Percentiles rank a stretch among this genome's conserved stretches.
Conservation (phyloP, 805 yeast species). For the Wickerhamomyces tratensis region DNA sequence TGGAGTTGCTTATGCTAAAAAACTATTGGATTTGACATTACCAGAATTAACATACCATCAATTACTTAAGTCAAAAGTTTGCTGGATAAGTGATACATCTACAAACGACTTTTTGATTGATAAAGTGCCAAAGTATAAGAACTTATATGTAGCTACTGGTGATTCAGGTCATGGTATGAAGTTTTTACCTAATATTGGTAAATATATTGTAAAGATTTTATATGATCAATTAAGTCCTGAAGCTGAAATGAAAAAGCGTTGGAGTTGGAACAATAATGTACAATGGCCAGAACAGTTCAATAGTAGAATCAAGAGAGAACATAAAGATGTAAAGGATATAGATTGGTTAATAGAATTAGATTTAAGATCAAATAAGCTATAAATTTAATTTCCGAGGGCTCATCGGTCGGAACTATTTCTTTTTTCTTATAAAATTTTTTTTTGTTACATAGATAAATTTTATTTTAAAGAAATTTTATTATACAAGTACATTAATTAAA, state of each 20-base stretch:
- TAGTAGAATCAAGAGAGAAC: slow-evolving; percentile 10
- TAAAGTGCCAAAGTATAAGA: slow-evolving; percentile 21
- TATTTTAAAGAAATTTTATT: no score
- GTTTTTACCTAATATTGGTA: slow-evolving; percentile 36
- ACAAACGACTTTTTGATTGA: slow-evolving; percentile 33
- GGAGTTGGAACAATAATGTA: slow-evolving; percentile 23
- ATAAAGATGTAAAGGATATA: slow-evolving; percentile 10
- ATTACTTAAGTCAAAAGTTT: slow-evolving; percentile 24
- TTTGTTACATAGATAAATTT: no score
- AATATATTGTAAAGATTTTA: slow-evolving; percentile 25
- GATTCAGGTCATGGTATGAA: slow-evolving; percentile 41
- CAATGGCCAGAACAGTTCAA: slow-evolving; percentile 8
- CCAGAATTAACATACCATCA: slow-evolving; percentile 29
- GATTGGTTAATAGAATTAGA: slow-evolving; percentile 5
- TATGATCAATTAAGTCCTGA: slow-evolving; percentile 19
- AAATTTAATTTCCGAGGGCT: no score
- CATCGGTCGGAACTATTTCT: no score
- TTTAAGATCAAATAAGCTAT: no score
- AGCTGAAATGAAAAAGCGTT: slow-evolving; percentile 13
- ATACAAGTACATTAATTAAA: no score
- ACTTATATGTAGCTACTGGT: slow-evolving; percentile 33
- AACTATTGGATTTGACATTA: slow-evolving; percentile 21
- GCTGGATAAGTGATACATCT: slow-evolving; percentile 34
- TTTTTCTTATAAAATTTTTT: no score
- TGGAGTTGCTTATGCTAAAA: slow-evolving; percentile 19